Percentiles rank a stretch among this genome's conserved stretches.
Evolutionary conservation across 176 grass and related monocot genomes (phyloP).

Genomic region (Guadua angustifolia): DNA sequence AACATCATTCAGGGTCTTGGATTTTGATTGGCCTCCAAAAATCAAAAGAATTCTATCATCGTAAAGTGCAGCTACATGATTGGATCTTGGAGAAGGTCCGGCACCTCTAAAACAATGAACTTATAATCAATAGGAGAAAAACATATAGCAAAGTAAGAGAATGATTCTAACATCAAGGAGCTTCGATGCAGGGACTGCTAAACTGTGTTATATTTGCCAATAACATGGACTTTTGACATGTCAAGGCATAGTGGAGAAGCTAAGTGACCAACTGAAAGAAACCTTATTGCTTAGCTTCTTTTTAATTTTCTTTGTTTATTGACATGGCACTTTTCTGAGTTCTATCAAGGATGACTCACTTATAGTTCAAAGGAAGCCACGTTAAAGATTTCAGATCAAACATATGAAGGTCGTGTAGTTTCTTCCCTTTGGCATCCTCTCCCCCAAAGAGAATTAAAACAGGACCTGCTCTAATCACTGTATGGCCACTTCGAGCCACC

Average conservation of each 20-base stretch:
- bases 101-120: conserved; percentile 71
- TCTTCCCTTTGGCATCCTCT: conserved; percentile 85
- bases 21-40: conserved; percentile 95
- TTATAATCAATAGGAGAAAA: conserved; percentile 42
- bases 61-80: conserved; percentile 86
- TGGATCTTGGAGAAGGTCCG: conserved; percentile 88
- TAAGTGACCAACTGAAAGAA: conserved; percentile 9
- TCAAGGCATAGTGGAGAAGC: not conserved
- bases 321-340: conserved; percentile 19
- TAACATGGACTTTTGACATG: conserved; percentile 8
- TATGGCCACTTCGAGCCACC: conserved; percentile 88
- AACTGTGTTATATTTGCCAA: not conserved
- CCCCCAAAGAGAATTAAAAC: conserved; percentile 93
- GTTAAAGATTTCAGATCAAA: conserved; percentile 92
- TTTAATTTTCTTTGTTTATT: conserved; percentile 24
- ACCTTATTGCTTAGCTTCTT: conserved; percentile 19
- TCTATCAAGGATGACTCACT: conserved; percentile 60
- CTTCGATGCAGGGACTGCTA: not conserved
- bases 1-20: conserved; percentile 89
- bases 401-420: conserved; percentile 98
- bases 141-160: conserved; percentile 3
- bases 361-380: conserved; percentile 98
- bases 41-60: conserved; percentile 86
- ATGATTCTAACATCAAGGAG: conserved; percentile 10
- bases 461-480: conserved; percentile 83